Evolutionary conservation across 257 asterid genomes (phyloP), one percentile per base, ranked within the genome.

Genomic region (Przewalskia tangutica): DNA sequence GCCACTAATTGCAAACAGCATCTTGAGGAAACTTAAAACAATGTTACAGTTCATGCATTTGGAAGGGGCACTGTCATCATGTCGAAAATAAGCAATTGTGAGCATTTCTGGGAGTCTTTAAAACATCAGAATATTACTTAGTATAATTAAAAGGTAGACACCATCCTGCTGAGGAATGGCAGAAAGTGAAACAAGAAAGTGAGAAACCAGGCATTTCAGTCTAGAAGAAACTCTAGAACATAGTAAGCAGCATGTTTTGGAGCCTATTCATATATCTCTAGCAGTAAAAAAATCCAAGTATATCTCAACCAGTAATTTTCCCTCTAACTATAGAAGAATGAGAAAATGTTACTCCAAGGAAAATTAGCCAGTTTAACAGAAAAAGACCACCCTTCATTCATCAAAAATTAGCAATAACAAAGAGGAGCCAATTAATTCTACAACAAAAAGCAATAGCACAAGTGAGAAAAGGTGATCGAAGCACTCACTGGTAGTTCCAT

Each of bases 401-500:
- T 44, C 77, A 63, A 62, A 80, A 60, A 27, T 23, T 16, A 46
- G 63, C 46, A 80, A 80, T 27, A 34, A 27, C 59, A 81, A n/a
- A 54, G 40, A 34, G 44, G 1, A 79, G 7, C 77, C 44, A 54
- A 38, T 34, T 62, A 80, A 56, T 81, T 46, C 10, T 12, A 60
- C 82, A 44, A 40, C 56, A 68, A 81, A 62, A 84, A 40, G 4
- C 36, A 85, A 34, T 71, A 68, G 79, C 64, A 84, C 60, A 78
- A 82, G 46, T 32, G 82, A 73, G 48, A 62, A 71, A 77, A 78
- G 77, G 71, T 59, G 51, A 77, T 65, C 50, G 42, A 66, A 84
- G 84, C 84, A 91, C 99, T 89, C 88, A 95, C 99, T 91, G 93
- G 81, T 81, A 83, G 75, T 55, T 77, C 98, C 97, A 94, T 40